Conservation (phyloP, 345 rosid species). For the Passiflora organensis region DNA sequence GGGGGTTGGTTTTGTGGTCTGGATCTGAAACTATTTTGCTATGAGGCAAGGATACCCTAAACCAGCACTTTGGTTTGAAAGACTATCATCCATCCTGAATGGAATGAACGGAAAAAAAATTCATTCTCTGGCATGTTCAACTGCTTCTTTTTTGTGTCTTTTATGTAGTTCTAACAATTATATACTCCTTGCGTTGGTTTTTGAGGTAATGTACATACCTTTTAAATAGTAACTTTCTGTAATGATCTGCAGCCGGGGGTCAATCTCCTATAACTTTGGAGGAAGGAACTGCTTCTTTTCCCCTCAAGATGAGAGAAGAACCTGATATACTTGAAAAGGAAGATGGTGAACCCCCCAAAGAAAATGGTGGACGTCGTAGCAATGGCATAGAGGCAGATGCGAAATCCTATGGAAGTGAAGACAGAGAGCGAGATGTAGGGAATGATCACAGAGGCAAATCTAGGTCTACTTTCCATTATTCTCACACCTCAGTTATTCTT, state of each 20-base stretch:
- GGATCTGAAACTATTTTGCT: no score
- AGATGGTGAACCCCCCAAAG: constrained; percentile 42
- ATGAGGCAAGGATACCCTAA: no score
- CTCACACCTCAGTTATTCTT: constrained; percentile 35
- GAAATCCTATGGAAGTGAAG: constrained; percentile 50
- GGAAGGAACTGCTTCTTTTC: constrained; percentile 44
- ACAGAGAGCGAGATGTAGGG: constrained; percentile 73
- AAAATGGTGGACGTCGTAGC: constrained; percentile 53
- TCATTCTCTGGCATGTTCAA: no score
- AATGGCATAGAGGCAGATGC: constrained; percentile 46
- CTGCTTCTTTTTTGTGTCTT: no score
- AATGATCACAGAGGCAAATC: constrained; percentile 84
- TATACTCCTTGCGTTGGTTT: no score
- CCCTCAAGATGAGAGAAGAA: constrained; percentile 36
- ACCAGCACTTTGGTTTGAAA: no score
- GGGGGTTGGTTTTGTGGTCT: no score
- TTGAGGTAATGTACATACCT: neutral
- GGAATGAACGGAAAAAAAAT: no score
- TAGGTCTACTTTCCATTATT: constrained; percentile 58
- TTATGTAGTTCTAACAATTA: neutral
- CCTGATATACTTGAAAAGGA: constrained; percentile 40
- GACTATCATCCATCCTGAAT: no score
- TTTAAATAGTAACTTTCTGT: neutral
- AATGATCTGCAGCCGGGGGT: constrained; percentile 25
- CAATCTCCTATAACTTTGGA: constrained; percentile 34